Base-by-base conservation (phyloP, 305 asterid species). In the Ilex paraguariensis region DNA sequence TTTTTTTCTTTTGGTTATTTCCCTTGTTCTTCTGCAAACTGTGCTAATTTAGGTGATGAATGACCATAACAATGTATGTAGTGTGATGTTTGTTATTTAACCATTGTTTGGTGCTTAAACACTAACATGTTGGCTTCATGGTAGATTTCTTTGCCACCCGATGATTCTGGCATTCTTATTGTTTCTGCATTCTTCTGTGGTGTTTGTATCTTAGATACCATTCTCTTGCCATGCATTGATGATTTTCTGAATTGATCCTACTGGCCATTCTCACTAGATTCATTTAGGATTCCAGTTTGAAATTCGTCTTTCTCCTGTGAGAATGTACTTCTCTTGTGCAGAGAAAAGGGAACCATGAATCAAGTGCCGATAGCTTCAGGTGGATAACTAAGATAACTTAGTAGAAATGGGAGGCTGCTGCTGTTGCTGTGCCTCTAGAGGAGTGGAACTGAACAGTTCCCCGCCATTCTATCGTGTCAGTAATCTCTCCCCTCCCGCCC, bases 401-500 rank as follows among this genome's bases (percentile, higher is more conserved):
- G 59, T 63, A 73, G 77, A 71, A 69, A 91, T 91, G 97, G 97
- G 97, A 54, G 94, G 82, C 77, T 90, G 97, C 66, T 81, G 86
- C 65, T 88, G 92, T 65, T 90, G 97, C 84, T 82, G 88, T 81
- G 86, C 90, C 30, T 74, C 91, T 42, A 81, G 71, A 83, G 56
- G 75, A 65, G 71, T 71, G 57, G 86, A 81, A 72, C 77, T 71
- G 68, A 77, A 73, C 60, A 65, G 79, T 60, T 65, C 93, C 13
- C 77, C 85, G 15, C 72, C 84, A 52, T 78, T 69, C 57, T 77
- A 79, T 69, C 95, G 67, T 66, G 97, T 86, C 71, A 81, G 96
- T 81, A 50, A 28, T 56, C 5, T 69, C 56, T 66, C 56, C 62
- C 54, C 42, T 55, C 56, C 42, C 60, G 14, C 44, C 28, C 28